phyloP scores from a whole-genome alignment of 805 yeast species.

The Torulaspora microellipsoides region DNA sequence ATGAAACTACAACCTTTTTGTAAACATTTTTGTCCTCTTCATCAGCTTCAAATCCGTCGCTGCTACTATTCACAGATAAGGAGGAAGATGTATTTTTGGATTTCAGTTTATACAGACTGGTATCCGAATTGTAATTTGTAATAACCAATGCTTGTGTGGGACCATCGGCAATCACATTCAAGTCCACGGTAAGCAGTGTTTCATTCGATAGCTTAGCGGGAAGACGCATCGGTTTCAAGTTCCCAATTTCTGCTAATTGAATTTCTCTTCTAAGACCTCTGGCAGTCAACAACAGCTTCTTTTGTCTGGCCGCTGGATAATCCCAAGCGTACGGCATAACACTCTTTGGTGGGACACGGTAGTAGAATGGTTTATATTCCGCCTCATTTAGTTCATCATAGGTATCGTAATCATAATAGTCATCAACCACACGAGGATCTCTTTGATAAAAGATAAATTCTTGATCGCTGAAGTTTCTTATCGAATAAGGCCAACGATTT shows the following conservation, averaged over 20 bases:
- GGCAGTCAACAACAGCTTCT: constrained; percentile 70
- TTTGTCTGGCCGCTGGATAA: constrained; percentile 82
- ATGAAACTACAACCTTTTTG: constrained; percentile 48
- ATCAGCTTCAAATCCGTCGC: constrained; percentile 51
- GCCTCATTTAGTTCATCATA: constrained; percentile 55
- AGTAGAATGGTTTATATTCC: constrained; percentile 71
- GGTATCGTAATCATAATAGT: constrained; percentile 42
- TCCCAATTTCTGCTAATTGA: constrained; percentile 90
- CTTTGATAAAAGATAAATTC: constrained; percentile 84
- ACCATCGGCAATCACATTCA: constrained; percentile 94
- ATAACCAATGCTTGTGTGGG: constrained; percentile 86
- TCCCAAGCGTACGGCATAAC: constrained; percentile 99
- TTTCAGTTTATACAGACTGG: constrained; percentile 62
- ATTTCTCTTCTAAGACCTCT: constrained; percentile 72
- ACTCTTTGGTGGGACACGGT: constrained; percentile 79
- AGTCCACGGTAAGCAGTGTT: constrained; percentile 57
- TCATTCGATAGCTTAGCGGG: constrained; percentile 43
- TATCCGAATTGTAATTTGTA: constrained; percentile 72
- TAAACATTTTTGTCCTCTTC: constrained; percentile 37
- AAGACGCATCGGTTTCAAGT: constrained; percentile 76
- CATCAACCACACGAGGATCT: constrained; percentile 52
- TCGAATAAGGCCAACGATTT: constrained; percentile 86
- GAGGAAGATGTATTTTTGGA: constrained; percentile 29
- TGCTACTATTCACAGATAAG: constrained; percentile 32
- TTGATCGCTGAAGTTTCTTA: constrained; percentile 82